phyloP scores from a whole-genome alignment of 768 basidiomycete species.

The Strobilomyces confusus region DNA sequence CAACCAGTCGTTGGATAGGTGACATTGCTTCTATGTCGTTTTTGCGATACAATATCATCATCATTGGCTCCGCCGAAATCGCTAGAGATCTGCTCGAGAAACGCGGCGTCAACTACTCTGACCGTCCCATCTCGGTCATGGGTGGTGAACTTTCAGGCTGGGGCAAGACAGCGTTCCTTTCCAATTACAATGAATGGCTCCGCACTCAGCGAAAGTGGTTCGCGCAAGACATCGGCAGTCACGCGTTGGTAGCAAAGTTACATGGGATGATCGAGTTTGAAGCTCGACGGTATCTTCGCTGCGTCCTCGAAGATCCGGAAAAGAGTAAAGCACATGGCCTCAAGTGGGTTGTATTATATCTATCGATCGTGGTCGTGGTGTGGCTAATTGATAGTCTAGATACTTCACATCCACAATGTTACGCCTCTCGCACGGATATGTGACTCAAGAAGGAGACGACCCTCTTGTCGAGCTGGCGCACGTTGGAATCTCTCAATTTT shows the following conservation, averaged over 20 bases:
- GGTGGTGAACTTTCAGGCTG: constrained; percentile 19
- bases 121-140: constrained; percentile 20
- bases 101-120: constrained; percentile 40
- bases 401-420: constrained; percentile 27
- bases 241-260: background rate
- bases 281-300: background rate
- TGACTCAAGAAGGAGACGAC: constrained; percentile 34
- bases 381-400: background rate
- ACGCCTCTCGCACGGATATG: constrained; percentile 39
- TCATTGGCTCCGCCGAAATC: constrained; percentile 41
- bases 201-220: constrained; percentile 17
- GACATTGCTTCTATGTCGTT: constrained; percentile 15
- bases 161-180: constrained; percentile 18
- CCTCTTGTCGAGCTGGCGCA: constrained; percentile 32
- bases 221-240: constrained; percentile 7
- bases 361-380: background rate
- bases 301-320: background rate
- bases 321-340: background rate
- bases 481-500: constrained; percentile 23
- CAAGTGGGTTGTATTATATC: background rate
- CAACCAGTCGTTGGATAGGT: constrained; percentile 5
- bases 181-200: constrained; percentile 13
- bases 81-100: constrained; percentile 45
- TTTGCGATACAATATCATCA: constrained; percentile 33
- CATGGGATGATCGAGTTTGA: constrained; percentile 2